Base-by-base conservation (phyloP, 2,329 filamentous ascomycete genomes). In the Didymella glomerata region DNA sequence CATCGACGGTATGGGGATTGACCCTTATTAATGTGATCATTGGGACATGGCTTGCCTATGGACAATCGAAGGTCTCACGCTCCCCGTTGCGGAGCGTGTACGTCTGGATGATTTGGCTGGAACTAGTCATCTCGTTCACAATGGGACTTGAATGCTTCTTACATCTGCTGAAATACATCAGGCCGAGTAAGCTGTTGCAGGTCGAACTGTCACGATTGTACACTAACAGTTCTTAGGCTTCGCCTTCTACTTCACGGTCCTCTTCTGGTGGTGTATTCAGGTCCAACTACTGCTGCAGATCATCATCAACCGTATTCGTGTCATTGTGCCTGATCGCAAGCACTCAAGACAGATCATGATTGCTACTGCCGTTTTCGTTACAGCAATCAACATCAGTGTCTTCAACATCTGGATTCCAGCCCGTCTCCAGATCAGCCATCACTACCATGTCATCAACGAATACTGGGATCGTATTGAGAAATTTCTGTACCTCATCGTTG, bases 41-140 rank as follows among this genome's bases (percentile, higher is more conserved):
- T 18, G 72, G 74, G 8, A 60, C 76, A 38, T 80, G 71, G 54
- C 65, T 72, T n/a, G 77, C 70, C 9, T 72, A 67, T 47, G 41
- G 18, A 48, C 74, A 67, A 65, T 76, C 54, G 47, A 71, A 36
- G 13, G 63, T 54, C 3, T 74, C 73, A 3, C 65, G 73, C 14
- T 65, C 64, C 55, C 63, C 74, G 8, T 30, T 73, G 24, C 61
- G 67, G 14, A 81, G 80, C 60, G 69, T 76, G 1, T 83, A 83
- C 58, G 73, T 83, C 0, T 80, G 78, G 73, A 78, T 83, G 78
- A 78, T 83, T 53, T 83, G 81, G 82, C 50, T 77, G 27, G 82
- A 83, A 64, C 73, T 83, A 3, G 2, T 74, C 1, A 78, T 79
- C 3, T 82, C 78, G 11, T 69, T 80, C 11, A 61, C 73, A 9